Conservation (phyloP, 1,139 yeast species). For the Candida sojae region DNA sequence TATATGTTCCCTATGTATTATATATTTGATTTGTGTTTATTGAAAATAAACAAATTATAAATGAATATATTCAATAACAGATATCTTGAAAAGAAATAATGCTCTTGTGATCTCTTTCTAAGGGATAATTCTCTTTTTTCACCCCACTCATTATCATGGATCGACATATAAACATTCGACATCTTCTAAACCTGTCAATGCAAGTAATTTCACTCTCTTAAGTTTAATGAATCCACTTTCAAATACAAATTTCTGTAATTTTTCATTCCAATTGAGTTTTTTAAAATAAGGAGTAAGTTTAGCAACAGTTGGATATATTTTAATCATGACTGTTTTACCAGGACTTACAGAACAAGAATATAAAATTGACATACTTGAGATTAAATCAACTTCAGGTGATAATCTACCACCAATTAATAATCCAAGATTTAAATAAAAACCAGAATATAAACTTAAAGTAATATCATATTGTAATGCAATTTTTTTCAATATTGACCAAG, state of each 20-base stretch:
- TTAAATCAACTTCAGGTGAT: slow-evolving; percentile 12
- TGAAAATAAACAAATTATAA: background rate
- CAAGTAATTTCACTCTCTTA: slow-evolving; percentile 8
- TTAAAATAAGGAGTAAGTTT: slow-evolving; percentile 9
- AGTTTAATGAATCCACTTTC: background rate
- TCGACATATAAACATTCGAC: slow-evolving; percentile 14
- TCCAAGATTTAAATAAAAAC: slow-evolving; percentile 8
- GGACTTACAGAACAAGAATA: slow-evolving; percentile 13
- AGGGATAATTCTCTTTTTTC: too few species aligned
- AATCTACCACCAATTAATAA: slow-evolving; percentile 9
- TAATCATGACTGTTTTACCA: slow-evolving; percentile 11
- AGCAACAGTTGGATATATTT: slow-evolving; percentile 10
- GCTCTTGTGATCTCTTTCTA: background rate
- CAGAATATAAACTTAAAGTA: slow-evolving; percentile 7
- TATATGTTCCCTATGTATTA: slow-evolving; percentile 1
- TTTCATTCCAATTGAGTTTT: slow-evolving; percentile 11
- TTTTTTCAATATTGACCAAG: slow-evolving; percentile 7
- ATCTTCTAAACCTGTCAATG: slow-evolving; percentile 16
- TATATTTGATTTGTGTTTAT: slow-evolving; percentile 1
- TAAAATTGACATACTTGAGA: slow-evolving; percentile 5
- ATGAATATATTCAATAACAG: background rate
- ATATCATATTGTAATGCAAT: slow-evolving; percentile 8
- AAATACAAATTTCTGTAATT: slow-evolving; percentile 10
- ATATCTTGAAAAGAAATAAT: background rate
- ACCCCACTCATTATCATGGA: background rate